These are phyloP conservation scores for Debaryomyces sp. DNA, from an alignment of 1,139 yeast species.

Conservation along the genomic window DNA sequence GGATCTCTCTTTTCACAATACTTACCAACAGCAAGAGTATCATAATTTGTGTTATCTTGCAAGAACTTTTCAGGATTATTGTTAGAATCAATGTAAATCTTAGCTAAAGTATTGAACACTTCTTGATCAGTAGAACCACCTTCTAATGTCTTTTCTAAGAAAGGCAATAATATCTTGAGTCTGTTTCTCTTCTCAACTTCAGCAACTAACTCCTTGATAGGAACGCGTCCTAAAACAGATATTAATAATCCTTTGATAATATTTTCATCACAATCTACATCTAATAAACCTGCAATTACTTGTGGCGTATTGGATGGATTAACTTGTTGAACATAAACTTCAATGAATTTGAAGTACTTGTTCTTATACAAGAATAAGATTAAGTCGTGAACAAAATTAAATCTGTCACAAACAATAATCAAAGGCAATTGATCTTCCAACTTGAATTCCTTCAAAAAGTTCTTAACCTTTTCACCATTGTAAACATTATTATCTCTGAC, in stretches of 20 bases:
- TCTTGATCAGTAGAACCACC: constrained; percentile 92
- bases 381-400: constrained; percentile 88
- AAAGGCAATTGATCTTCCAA: constrained; percentile 95
- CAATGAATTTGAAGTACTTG: constrained; percentile 93
- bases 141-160: constrained; percentile 84
- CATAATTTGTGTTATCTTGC: constrained; percentile 86
- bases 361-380: constrained; percentile 91
- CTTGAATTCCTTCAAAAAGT: constrained; percentile 91
- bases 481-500: constrained; percentile 93
- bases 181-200: constrained; percentile 98
- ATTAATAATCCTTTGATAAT: constrained; percentile 79
- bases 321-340: constrained; percentile 96
- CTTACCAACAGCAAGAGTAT: constrained; percentile 92
- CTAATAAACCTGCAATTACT: constrained; percentile 93
- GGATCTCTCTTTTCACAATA: constrained; percentile 99
- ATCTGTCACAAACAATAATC: constrained; percentile 95
- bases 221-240: constrained; percentile 93
- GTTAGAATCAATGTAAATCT: constrained; percentile 96
- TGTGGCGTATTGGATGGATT: constrained; percentile 95
- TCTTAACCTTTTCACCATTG: constrained; percentile 96
- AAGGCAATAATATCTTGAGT: constrained; percentile 86
- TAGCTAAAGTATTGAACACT: constrained; percentile 91
- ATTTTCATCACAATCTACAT: constrained; percentile 94
- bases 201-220: constrained; percentile 82
- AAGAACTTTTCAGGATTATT: constrained; percentile 96